phyloP scores from a whole-genome alignment of 2,329 filamentous ascomycete species.

The Cercospora janseana region DNA sequence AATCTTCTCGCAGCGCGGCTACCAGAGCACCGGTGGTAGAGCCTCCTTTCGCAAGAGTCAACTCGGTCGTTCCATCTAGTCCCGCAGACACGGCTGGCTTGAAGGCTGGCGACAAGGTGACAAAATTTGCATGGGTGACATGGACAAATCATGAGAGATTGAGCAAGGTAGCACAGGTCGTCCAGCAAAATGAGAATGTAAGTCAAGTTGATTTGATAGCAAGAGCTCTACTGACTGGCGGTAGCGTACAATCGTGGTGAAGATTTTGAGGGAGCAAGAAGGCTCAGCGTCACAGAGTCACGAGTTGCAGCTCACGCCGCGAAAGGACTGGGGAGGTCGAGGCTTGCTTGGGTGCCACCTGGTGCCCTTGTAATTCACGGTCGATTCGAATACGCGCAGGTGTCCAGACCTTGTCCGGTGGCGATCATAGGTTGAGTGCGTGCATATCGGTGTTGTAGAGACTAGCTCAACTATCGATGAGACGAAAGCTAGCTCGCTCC shows the following conservation, averaged over 20 bases:
- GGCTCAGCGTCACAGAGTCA: slow-evolving; percentile 58
- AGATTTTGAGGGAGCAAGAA: slow-evolving; percentile 61
- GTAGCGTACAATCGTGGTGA: slow-evolving; percentile 71
- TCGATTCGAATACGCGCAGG: too few relatives aligned
- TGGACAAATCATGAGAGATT: slow-evolving; percentile 82
- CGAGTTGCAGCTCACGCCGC: slow-evolving; percentile 70
- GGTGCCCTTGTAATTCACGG: slow-evolving; percentile 62
- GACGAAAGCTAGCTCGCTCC: too few relatives aligned
- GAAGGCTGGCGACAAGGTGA: slow-evolving; percentile 74
- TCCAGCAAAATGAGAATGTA: slow-evolving; percentile 87
- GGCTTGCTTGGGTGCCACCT: slow-evolving; percentile 90
- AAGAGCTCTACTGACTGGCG: slow-evolving; percentile 4
- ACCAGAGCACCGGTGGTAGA: slow-evolving; percentile 43
- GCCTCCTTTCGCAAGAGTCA: slow-evolving; percentile 82
- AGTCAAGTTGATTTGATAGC: slow-evolving; percentile 43
- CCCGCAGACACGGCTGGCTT: slow-evolving; percentile 82
- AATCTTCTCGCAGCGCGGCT: slow-evolving; percentile 18
- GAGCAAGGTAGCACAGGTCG: slow-evolving; percentile 80
- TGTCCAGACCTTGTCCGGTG: too few relatives aligned
- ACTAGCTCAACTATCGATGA: too few relatives aligned
- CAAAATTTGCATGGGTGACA: slow-evolving; percentile 81
- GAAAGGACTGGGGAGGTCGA: slow-evolving; percentile 82
- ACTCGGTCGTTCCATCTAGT: slow-evolving; percentile 72
- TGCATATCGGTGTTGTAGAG: too few relatives aligned
- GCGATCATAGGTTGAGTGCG: too few relatives aligned